These are phyloP conservation scores for Margaritispora aquatica DNA, from an alignment of 495 filamentous ascomycete genomes.

Conservation along the genomic window DNA sequence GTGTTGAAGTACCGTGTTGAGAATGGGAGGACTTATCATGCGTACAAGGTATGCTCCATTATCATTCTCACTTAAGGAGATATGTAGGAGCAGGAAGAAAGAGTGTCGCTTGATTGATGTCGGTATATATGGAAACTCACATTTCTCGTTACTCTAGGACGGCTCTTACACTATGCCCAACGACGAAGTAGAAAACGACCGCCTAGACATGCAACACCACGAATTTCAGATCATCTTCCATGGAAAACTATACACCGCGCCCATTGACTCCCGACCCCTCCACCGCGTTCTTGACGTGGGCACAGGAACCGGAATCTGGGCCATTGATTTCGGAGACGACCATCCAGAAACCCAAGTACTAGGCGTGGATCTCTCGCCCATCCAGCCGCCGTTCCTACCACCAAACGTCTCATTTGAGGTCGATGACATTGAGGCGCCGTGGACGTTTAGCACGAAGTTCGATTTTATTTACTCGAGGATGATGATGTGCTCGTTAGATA, in stretches of 20 bases:
- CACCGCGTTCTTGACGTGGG: slow-evolving; percentile 41
- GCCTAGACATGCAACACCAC: slow-evolving; percentile 41
- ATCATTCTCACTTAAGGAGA: neutral
- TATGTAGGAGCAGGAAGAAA: no score
- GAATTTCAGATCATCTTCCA: slow-evolving; percentile 36
- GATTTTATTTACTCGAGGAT: slow-evolving; percentile 49
- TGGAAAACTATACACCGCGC: slow-evolving; percentile 29
- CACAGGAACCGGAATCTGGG: slow-evolving; percentile 42
- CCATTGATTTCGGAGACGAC: slow-evolving; percentile 37
- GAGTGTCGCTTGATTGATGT: no score
- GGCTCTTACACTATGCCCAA: slow-evolving; percentile 37
- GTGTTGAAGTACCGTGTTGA: slow-evolving; percentile 32
- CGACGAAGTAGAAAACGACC: slow-evolving; percentile 38
- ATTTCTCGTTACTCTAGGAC: neutral
- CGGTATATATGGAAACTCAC: no score
- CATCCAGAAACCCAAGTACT: slow-evolving; percentile 27
- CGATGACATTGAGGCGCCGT: slow-evolving; percentile 48
- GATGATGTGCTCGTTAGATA: slow-evolving; percentile 23
- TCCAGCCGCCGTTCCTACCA: slow-evolving; percentile 41
- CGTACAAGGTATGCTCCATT: slow-evolving; percentile 24
- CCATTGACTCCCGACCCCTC: slow-evolving; percentile 28
- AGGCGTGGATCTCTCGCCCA: slow-evolving; percentile 46
- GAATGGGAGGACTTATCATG: slow-evolving; percentile 38
- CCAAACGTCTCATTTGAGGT: slow-evolving; percentile 48
- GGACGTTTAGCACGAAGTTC: slow-evolving; percentile 42